Percentiles rank a stretch among this genome's conserved stretches.
Evolutionary conservation across 2,329 filamentous ascomycete genomes (phyloP).

Genomic region (Didymella lethalis): DNA sequence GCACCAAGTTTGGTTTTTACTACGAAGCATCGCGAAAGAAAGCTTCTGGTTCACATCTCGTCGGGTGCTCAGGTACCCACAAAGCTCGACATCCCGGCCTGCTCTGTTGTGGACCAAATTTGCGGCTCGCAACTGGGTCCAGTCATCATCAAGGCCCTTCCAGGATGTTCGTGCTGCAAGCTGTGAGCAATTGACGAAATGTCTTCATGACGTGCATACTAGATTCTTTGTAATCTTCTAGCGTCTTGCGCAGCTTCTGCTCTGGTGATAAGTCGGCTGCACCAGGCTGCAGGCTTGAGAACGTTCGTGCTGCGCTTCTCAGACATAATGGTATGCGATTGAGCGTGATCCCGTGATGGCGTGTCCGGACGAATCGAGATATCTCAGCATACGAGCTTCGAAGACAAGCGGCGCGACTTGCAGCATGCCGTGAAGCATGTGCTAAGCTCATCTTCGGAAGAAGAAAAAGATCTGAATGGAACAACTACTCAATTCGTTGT

Average conservation of each 20-base stretch:
- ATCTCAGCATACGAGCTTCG: conserved; percentile 47
- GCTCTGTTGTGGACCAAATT: conserved; percentile 12
- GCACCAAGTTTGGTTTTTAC: conserved; percentile 53
- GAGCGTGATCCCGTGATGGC: conserved; percentile 41
- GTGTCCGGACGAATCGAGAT: conserved; percentile 42
- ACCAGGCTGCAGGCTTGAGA: conserved; percentile 20
- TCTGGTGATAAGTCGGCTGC: conserved; percentile 19
- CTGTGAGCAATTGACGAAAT: conserved; percentile 1
- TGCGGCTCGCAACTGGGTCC: conserved; percentile 21
- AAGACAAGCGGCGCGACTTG: conserved; percentile 27
- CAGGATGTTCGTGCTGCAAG: conserved; percentile 20
- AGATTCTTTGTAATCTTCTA: conserved; percentile 44
- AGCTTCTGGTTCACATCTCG: conserved; percentile 73
- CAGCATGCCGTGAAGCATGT: conserved; percentile 28
- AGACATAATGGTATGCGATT: conserved; percentile 19
- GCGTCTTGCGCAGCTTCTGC: conserved; percentile 31
- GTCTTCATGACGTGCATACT: conserved; percentile 28
- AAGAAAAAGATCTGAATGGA: background rate
- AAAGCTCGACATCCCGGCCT: conserved; percentile 22
- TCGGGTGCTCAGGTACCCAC: conserved; percentile 75
- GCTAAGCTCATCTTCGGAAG: conserved; percentile 33
- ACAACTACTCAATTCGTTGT: background rate
- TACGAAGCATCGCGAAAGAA: conserved; percentile 70
- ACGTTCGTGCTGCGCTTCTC: conserved; percentile 22
- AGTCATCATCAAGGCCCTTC: conserved; percentile 46